A percentile compares a stretch with the other conserved stretches of the same genome.
Evolutionary conservation across 2,329 filamentous ascomycete species (phyloP).

Genomic region (Xylaria arbuscula): DNA sequence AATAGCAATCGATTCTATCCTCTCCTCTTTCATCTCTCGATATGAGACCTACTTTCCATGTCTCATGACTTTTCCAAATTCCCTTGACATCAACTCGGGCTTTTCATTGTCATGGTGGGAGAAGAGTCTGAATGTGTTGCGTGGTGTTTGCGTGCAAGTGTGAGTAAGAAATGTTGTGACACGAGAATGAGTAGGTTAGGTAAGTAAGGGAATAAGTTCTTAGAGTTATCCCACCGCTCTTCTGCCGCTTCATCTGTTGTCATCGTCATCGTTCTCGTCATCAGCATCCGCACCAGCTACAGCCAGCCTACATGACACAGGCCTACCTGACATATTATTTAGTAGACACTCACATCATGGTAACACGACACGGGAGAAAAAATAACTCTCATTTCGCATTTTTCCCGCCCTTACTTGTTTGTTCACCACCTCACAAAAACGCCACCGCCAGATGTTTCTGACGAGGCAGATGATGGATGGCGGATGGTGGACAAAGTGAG

Average conservation of each 20-base stretch:
- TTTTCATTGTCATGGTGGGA: no score
- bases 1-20: constrained; percentile 20
- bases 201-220: constrained; percentile 1
- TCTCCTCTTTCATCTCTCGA: background rate
- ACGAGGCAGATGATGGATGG: constrained; percentile 20
- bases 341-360: background rate
- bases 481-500: constrained; percentile 14
- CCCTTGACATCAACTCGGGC: no score
- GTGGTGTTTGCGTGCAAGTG: background rate
- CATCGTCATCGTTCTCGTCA: background rate
- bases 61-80: constrained; percentile 18
- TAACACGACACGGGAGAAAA: constrained; percentile 3
- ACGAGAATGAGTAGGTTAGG: constrained; percentile 10
- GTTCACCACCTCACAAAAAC: constrained; percentile 22
- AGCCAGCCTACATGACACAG: background rate
- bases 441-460: constrained; percentile 33
- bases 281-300: background rate
- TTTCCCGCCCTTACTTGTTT: constrained; percentile 5
- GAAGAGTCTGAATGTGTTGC: background rate
- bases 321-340: background rate
- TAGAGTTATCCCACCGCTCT: constrained; percentile 29
- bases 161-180: constrained; percentile 17
- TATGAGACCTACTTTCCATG: constrained; percentile 4
- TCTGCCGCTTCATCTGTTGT: constrained; percentile 11
- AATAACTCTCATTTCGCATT: background rate